These are phyloP conservation scores for Penicillium sp. DNA, from an alignment of 2,329 filamentous ascomycete species.

Conservation along the genomic window DNA sequence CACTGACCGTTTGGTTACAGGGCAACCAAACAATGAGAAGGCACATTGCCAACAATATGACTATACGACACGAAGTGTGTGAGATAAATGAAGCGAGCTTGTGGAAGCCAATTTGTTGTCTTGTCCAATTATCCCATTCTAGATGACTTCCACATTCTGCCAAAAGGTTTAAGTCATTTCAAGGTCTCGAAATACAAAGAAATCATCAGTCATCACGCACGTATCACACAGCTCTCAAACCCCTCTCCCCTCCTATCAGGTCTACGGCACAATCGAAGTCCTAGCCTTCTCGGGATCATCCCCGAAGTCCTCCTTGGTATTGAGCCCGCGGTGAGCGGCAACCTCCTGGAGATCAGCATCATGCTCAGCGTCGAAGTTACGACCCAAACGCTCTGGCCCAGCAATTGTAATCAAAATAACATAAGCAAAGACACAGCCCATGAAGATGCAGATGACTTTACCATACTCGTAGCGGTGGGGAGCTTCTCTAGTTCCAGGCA, in stretches of 20 bases:
- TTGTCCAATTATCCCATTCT: background rate
- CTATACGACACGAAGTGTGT: too few relatives aligned
- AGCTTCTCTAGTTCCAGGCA: constrained; percentile 54
- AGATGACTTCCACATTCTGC: background rate
- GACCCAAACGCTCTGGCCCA: constrained; percentile 49
- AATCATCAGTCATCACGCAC: background rate
- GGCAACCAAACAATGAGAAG: too few relatives aligned
- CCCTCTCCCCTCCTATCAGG: background rate
- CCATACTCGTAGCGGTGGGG: constrained; percentile 68
- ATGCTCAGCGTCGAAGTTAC: constrained; percentile 48
- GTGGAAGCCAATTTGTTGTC: background rate
- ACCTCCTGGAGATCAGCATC: constrained; percentile 48
- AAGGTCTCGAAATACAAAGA: background rate
- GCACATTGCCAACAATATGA: too few relatives aligned
- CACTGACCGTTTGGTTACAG: background rate
- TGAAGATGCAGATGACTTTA: constrained; percentile 85
- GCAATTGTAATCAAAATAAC: constrained; percentile 51
- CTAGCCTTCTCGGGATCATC: constrained; percentile 31
- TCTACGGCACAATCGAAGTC: constrained; percentile 2
- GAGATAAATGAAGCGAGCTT: too few relatives aligned
- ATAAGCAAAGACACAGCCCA: constrained; percentile 74
- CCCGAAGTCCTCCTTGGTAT: constrained; percentile 8
- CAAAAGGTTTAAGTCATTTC: background rate
- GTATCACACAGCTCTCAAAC: background rate
- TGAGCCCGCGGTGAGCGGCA: constrained; percentile 32